These are phyloP conservation scores for Chrysoporthe deuterocubensis DNA, from an alignment of 2,329 filamentous ascomycete species.

Conservation along the genomic window DNA sequence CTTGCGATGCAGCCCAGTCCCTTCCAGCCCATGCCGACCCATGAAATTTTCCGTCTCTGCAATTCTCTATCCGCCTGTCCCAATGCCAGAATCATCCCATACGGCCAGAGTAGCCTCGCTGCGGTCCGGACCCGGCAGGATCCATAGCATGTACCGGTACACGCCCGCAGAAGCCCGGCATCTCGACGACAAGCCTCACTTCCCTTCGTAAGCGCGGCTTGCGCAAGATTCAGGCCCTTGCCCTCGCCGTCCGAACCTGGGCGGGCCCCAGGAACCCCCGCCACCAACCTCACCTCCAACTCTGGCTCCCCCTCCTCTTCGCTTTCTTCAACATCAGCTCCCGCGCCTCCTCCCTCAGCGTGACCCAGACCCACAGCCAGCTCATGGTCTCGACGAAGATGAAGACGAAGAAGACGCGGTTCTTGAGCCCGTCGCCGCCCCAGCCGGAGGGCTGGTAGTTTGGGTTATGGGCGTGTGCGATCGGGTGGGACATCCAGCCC, in stretches of 20 bases:
- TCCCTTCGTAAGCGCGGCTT: too few species aligned
- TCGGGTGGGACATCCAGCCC: constrained; percentile 42
- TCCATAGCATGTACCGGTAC: background rate
- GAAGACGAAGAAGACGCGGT: constrained; percentile 83
- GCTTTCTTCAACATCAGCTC: constrained; percentile 47
- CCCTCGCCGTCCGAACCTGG: too few species aligned
- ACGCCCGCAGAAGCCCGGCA: background rate
- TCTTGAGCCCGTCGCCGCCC: constrained; percentile 74
- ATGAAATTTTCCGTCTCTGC: background rate
- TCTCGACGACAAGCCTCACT: background rate
- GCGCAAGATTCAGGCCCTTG: too few species aligned
- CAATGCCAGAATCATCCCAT: background rate
- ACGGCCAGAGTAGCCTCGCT: background rate
- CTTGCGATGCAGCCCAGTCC: background rate
- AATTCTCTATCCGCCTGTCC: background rate
- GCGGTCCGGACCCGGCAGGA: background rate
- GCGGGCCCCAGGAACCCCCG: background rate
- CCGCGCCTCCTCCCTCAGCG: constrained; percentile 66
- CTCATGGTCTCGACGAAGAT: constrained; percentile 80
- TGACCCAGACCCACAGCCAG: constrained; percentile 87
- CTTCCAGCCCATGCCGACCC: background rate
- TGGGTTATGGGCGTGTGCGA: constrained; percentile 39
- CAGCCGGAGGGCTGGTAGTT: constrained; percentile 45
- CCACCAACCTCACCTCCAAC: constrained; percentile 1
- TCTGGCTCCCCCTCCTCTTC: constrained; percentile 35